These are phyloP conservation scores for Glaciozyma martinii DNA, from an alignment of 768 basidiomycete species.

Conservation along the genomic window DNA sequence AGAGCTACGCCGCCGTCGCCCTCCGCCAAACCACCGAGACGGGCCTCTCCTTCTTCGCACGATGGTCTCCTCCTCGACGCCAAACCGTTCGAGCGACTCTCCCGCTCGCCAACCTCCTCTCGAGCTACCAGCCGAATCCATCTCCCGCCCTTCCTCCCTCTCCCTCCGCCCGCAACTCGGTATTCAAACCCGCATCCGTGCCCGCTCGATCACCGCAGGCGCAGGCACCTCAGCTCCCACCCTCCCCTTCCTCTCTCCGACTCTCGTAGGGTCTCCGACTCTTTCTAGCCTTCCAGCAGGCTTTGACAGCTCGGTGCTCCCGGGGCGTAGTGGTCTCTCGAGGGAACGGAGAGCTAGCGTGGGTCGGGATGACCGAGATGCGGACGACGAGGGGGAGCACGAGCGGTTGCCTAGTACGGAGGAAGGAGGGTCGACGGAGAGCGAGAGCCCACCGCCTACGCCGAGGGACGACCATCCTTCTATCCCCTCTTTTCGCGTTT, in stretches of 20 bases:
- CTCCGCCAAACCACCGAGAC: no score
- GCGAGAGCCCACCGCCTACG: conserved; percentile 3
- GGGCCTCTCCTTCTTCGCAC: no score
- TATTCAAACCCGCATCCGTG: conserved; percentile 18
- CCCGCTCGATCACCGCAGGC: conserved; percentile 16
- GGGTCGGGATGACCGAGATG: neutral
- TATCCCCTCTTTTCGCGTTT: neutral
- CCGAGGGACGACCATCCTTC: neutral
- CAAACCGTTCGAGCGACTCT: no score
- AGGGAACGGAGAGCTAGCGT: neutral
- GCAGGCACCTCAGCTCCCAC: neutral
- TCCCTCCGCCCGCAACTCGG: conserved; percentile 5
- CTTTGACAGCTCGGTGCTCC: neutral
- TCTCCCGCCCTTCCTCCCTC: conserved; percentile 7
- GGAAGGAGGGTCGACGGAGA: conserved; percentile 2
- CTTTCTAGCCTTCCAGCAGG: neutral
- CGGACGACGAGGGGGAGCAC: neutral
- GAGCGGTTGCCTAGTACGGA: neutral
- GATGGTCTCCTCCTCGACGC: no score
- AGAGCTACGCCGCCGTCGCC: no score
- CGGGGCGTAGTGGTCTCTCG: neutral
- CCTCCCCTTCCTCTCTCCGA: conserved; percentile 10
- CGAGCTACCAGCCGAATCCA: no score
- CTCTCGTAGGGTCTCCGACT: conserved; percentile 17
- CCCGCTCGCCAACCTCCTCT: no score